Conservation (phyloP, 495 filamentous ascomycete genomes). For the Daldinia grandis region DNA sequence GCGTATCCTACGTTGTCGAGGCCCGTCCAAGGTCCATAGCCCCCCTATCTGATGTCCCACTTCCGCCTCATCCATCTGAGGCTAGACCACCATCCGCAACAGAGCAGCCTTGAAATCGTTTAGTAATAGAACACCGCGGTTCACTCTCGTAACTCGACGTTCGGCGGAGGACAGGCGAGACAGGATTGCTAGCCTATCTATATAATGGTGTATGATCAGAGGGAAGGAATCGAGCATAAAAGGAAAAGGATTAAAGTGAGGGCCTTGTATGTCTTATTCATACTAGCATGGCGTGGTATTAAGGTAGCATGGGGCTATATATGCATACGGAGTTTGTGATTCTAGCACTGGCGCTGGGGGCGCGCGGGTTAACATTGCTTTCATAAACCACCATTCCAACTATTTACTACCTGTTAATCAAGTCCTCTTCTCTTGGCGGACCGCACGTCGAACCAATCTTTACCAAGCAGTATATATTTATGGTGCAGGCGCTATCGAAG, state of each 20-base stretch:
- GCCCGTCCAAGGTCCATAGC: slow-evolving; percentile 64
- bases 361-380: slow-evolving; percentile 12
- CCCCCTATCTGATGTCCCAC: slow-evolving; percentile 51
- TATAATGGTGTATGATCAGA: slow-evolving; percentile 16
- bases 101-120: slow-evolving; percentile 25
- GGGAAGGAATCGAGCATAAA: neutral
- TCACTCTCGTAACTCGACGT: neutral
- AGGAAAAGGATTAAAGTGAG: neutral
- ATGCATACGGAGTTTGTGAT: slow-evolving; percentile 13
- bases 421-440: slow-evolving; percentile 2
- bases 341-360: slow-evolving; percentile 22
- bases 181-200: neutral
- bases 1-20: slow-evolving; percentile 72
- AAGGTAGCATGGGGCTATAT: slow-evolving; percentile 17
- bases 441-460: neutral
- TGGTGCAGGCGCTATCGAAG: no score
- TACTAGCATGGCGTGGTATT: slow-evolving; percentile 4
- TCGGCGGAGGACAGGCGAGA: neutral
- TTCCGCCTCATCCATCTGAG: slow-evolving; percentile 59
- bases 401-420: slow-evolving; percentile 10
- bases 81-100: slow-evolving; percentile 35
- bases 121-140: slow-evolving; percentile 20
- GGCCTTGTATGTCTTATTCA: slow-evolving; percentile 10
- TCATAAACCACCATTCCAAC: slow-evolving; percentile 10
- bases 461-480: neutral